Percentiles rank a stretch among this genome's conserved stretches.
Conservation (phyloP, 139 green algal species). For the Haematococcus sp. region DNA sequence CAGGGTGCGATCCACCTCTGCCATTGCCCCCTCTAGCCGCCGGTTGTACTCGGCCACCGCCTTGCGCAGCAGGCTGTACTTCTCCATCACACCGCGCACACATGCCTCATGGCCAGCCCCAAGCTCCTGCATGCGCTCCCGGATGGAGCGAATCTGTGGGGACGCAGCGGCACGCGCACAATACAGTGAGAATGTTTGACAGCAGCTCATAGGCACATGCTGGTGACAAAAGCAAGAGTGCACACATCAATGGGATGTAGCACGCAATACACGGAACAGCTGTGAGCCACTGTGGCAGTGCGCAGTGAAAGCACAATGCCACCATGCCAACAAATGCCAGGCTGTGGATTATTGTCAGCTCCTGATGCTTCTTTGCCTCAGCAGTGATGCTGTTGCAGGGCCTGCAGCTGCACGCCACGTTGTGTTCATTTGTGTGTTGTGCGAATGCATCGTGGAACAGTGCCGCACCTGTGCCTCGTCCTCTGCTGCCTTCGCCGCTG, state of each 20-base stretch:
- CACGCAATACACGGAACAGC: not conserved
- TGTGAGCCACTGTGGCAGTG: too few species aligned
- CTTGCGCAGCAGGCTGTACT: slow-evolving; percentile 27
- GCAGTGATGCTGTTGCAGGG: too few species aligned
- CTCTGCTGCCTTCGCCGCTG: slow-evolving; percentile 60
- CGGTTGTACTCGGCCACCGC: slow-evolving; percentile 36
- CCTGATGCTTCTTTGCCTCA: too few species aligned
- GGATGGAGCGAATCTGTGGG: slow-evolving; percentile 35
- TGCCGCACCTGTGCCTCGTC: slow-evolving; percentile 63
- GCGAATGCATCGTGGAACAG: too few species aligned
- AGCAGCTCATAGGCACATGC: not conserved
- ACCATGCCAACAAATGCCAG: not conserved
- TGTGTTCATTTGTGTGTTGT: too few species aligned
- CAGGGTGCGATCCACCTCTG: too few species aligned
- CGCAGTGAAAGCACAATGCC: not conserved
- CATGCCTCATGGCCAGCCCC: slow-evolving; percentile 3
- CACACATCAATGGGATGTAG: not conserved
- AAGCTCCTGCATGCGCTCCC: slow-evolving; percentile 32
- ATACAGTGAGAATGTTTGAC: not conserved
- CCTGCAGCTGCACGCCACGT: too few species aligned
- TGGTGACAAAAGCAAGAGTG: not conserved
- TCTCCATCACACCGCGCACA: slow-evolving; percentile 26
- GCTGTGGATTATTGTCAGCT: too few species aligned
- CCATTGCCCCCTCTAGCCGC: not conserved
- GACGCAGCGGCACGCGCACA: too few species aligned